Conservation (phyloP, 2,329 filamentous ascomycete genomes). For the Cordyceps cateniannulata region DNA sequence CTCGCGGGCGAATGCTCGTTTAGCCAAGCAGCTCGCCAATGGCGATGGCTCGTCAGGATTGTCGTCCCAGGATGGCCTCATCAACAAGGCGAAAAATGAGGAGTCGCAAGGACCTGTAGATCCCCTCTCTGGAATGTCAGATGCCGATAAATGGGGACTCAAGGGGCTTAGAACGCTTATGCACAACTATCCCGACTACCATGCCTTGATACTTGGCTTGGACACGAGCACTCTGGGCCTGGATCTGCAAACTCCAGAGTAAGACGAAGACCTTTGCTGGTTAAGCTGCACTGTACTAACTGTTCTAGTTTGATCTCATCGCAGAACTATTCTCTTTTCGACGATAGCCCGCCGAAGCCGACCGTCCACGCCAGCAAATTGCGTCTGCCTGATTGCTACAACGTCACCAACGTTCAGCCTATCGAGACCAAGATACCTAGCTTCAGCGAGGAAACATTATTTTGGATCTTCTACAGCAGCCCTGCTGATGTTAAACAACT, state of each 20-base stretch:
- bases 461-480: constrained; percentile 65
- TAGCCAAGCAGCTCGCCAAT: constrained; percentile 3
- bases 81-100: constrained; percentile 32
- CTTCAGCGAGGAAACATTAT: constrained; percentile 63
- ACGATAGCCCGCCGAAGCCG: constrained; percentile 52
- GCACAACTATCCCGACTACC: constrained; percentile 58
- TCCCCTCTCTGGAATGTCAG: constrained; percentile 54
- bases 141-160: constrained; percentile 57
- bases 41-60: not conserved
- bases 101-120: constrained; percentile 44
- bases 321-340: constrained; percentile 56
- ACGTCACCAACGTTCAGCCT: constrained; percentile 58
- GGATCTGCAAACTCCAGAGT: constrained; percentile 53
- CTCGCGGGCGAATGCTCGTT: not conserved
- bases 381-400: constrained; percentile 59
- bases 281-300: not conserved
- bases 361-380: constrained; percentile 45
- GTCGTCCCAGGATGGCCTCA: not conserved
- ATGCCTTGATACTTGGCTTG: constrained; percentile 52
- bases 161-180: constrained; percentile 59
- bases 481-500: constrained; percentile 57
- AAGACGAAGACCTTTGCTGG: constrained; percentile 25
- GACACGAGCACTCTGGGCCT: constrained; percentile 52
- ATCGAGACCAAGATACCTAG: constrained; percentile 59
- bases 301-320: constrained; percentile 44